Evolutionary conservation across 1,284 basidiomycete species (phyloP), one percentile per base, ranked within the genome.

Genomic region (Papiliotrema flavescens): DNA sequence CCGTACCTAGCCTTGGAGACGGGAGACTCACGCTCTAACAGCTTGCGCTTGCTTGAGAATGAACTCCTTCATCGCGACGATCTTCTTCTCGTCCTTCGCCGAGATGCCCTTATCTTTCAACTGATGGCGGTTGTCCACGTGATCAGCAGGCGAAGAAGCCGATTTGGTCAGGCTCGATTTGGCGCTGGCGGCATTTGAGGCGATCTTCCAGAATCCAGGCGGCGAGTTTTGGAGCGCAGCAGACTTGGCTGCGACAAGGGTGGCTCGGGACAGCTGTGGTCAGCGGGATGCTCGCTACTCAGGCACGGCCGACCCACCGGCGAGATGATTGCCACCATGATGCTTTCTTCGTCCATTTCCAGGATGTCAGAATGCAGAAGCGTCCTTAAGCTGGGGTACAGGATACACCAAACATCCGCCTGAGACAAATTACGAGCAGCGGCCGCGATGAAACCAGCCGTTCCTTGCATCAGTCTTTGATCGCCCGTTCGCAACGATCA

Each of bases 401-500:
- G 75, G 42, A 97, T 90, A 66, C 93, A 95, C 96, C 96, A 98
- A 11, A 90, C 85, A 67, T 98, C 96, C 42, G 89, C 90, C 1
- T 80, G 74, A 0, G 88, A 86, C 8, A 95, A 81, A 57, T 87
- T 85, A 45, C 85, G 84, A 1, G 89, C 86, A 7, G 89, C 85
- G 1, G 89, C 85, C 0, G 90, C 85, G 45, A 98, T 87, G 69
- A 97, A 90, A 0, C 89, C 86, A 6, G 86, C 86, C 3, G 92
- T 84, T 22, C 88, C 91, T 93, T 60, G n/a, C 20, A 41, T 59
- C 23, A 53, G 58, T 20, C 34, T 26, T 36, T 9, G 34, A 41
- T 5, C 23, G 9, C 26, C 40, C 24, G 37, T 47, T 26, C 0
- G 11, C 4, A 39, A 47, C 28, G 11, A 14, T 11, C 11, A 55